These are phyloP conservation scores for Backusella parvicylindrica DNA, from an alignment of 192 early-diverging fungal species.

Conservation along the genomic window DNA sequence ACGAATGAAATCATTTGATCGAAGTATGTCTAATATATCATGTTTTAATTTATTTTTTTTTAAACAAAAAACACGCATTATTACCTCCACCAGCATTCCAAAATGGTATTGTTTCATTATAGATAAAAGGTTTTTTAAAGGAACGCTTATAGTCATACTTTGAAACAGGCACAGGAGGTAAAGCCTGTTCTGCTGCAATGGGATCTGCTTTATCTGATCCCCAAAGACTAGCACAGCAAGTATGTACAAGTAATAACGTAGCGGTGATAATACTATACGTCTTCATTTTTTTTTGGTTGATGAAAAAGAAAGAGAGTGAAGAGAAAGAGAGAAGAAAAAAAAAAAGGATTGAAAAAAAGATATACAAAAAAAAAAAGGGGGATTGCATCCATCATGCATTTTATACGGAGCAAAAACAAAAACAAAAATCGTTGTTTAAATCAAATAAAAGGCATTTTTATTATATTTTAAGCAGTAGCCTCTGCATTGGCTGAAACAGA, in stretches of 20 bases:
- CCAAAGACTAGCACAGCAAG: slow-evolving; percentile 8
- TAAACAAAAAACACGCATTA: too few species aligned
- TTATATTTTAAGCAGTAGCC: neutral
- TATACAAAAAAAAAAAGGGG: neutral
- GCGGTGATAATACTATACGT: neutral
- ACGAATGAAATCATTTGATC: slow-evolving; percentile 48
- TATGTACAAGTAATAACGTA: neutral
- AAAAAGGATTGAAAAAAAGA: neutral
- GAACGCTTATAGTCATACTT: slow-evolving; percentile 59
- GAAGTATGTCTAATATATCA: slow-evolving; percentile 24
- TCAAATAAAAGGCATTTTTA: neutral
- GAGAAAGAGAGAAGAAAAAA: neutral
- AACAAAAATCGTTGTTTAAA: neutral
- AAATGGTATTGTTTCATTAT: slow-evolving; percentile 46
- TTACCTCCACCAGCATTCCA: slow-evolving; percentile 48
- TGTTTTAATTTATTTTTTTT: too few species aligned
- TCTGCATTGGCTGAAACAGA: neutral
- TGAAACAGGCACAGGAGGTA: slow-evolving; percentile 14
- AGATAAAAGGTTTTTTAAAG: slow-evolving; percentile 55
- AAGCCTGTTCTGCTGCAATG: neutral
- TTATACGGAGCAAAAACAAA: neutral
- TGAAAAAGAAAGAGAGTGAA: slow-evolving; percentile 4
- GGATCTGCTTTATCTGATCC: neutral
- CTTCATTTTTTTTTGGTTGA: neutral
- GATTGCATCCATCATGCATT: too few species aligned